Conservation (phyloP, 345 rosid species). For the Syzygium oleosum region DNA sequence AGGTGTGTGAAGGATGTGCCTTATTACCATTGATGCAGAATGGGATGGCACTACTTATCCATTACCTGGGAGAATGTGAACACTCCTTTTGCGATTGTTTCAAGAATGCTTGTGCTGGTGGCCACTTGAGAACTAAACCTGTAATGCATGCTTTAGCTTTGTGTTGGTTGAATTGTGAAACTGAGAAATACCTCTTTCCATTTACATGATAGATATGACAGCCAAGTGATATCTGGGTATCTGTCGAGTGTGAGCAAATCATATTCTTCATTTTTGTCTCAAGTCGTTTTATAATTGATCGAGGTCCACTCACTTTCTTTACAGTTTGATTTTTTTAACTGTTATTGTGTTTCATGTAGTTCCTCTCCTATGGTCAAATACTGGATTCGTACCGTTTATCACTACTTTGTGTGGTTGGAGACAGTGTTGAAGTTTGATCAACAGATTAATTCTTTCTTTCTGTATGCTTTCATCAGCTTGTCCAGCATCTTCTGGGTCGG, state of each 20-base stretch:
- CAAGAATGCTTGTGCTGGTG: not conserved
- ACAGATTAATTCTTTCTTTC: not conserved
- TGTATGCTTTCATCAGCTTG: conserved; percentile 36
- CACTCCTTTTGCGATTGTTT: not conserved
- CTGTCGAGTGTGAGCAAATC: not conserved
- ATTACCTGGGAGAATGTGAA: not conserved
- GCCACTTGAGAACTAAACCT: not conserved
- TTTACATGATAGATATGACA: not conserved
- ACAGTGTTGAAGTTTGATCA: not conserved
- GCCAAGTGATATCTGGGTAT: not conserved
- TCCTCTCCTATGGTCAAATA: not conserved
- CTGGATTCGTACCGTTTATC: not conserved
- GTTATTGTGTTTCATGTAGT: not conserved
- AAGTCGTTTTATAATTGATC: not conserved
- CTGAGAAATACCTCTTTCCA: not conserved
- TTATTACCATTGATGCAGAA: not conserved
- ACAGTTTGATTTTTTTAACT: not conserved
- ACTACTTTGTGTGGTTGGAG: not conserved
- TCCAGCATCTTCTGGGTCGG: conserved; percentile 57
- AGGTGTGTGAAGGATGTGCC: not conserved
- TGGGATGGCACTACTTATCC: not conserved
- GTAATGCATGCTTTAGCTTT: not conserved
- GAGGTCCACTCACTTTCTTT: not conserved
- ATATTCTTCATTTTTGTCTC: not conserved
- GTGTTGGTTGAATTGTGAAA: not conserved